Evolutionary conservation across 2,329 filamentous ascomycete species (phyloP).

Genomic region (Beauveria sp.): DNA sequence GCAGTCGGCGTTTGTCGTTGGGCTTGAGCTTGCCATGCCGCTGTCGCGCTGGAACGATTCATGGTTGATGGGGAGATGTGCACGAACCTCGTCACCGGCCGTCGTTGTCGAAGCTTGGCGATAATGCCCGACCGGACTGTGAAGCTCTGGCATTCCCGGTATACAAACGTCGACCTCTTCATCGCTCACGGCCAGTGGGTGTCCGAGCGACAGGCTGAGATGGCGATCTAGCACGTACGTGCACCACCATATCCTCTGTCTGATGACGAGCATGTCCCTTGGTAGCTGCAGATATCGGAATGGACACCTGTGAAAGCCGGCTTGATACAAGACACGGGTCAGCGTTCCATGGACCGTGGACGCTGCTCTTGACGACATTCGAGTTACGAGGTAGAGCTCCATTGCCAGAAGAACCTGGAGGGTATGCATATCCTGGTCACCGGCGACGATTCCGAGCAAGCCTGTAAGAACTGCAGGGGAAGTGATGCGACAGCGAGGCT

Average conservation of each 20-base stretch:
- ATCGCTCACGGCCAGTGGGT: constrained; percentile 27
- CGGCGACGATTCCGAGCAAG: constrained; percentile 29
- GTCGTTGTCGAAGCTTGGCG: not conserved
- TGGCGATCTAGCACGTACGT: constrained; percentile 30
- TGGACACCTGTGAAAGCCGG: constrained; percentile 43
- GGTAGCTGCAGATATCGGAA: constrained; percentile 40
- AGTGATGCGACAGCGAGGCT: constrained; percentile 26
- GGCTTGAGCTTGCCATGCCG: not conserved
- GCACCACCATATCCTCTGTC: constrained; percentile 34
- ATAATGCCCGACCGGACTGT: constrained; percentile 12
- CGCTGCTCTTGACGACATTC: constrained; percentile 39
- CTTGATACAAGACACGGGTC: constrained; percentile 38
- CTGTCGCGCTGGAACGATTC: not conserved
- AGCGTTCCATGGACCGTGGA: constrained; percentile 40
- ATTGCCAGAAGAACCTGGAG: constrained; percentile 41
- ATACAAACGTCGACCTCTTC: constrained; percentile 30
- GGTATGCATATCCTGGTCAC: constrained; percentile 35
- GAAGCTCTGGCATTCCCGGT: constrained; percentile 20
- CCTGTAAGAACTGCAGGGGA: constrained; percentile 29
- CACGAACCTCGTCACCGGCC: constrained; percentile 8
- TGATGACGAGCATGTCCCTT: constrained; percentile 21
- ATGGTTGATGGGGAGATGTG: constrained; percentile 12
- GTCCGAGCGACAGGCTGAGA: constrained; percentile 27
- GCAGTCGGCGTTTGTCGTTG: not conserved
- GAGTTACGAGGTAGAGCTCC: constrained; percentile 39